Evolutionary conservation across 257 asterid genomes (phyloP), one percentile per base, ranked within the genome.

Genomic region (Scutellaria minor): DNA sequence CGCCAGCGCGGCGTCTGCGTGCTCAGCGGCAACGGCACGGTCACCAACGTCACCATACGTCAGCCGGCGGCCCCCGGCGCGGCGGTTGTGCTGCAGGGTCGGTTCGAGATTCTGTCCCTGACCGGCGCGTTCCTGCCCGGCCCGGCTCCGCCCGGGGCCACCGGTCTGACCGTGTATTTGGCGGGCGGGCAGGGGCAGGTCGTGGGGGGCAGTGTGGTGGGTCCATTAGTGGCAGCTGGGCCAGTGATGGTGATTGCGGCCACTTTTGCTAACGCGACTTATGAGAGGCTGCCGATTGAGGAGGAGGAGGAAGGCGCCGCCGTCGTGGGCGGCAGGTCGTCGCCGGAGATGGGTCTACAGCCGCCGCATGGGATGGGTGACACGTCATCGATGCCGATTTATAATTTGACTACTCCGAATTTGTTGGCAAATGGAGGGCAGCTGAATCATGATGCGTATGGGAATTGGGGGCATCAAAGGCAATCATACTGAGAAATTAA

Each of bases 151-250:
- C 87, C 80, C 0, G 90, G 87, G 0, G 78, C 90, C 14, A 86
- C 90, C 5, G 92, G 96, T n/a, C 66, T 89, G 5, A 85, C 92
- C 4, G 85, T 89, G 0, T 89, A 89, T 48, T 68, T 89, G 15
- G 80, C 89, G 6, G 92, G 92, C 1, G 89, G 87, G 2, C 90
- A 85, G 68, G 96, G 96, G 5, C 92, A 89, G 77, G 92, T 89
- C 48, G 80, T 86, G 10, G 96, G 96, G 2, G 96, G 96, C 11
- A 75, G 83, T 65, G 90, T 89, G 39, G 88, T 86, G 7, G 96
- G 96, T 18, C 82, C 95, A 5, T 75, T 89, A 11, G 83, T 89
- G 61, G 88, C 96, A 1, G 89, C 84, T 0, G 96, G 92, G 9
- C 90, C 96, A 0, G 90, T 89, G 13, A 64, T 86, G 78, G 72